A percentile compares a stretch with the other conserved stretches of the same genome.
phyloP scores from a whole-genome alignment of 345 rosid species.

The Citrus cavaleriei region DNA sequence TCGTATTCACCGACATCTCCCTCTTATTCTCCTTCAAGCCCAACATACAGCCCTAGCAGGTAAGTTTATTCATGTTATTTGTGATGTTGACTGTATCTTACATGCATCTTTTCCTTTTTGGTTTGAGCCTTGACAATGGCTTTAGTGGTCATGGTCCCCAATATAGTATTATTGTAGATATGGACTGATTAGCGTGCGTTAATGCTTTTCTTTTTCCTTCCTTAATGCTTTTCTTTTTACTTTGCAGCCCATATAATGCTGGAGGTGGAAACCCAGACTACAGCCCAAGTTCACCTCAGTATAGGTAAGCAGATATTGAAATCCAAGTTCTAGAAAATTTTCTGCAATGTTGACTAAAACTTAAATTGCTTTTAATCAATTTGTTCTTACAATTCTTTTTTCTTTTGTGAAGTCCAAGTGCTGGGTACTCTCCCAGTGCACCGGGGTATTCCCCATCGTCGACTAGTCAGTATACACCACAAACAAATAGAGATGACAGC shows the following conservation, averaged over 20 bases:
- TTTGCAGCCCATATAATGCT: constrained; percentile 47
- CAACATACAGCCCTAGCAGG: constrained; percentile 96
- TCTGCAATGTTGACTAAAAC: not conserved
- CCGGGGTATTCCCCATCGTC: constrained; percentile 63
- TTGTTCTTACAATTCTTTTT: constrained; percentile 3
- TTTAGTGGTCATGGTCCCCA: not conserved
- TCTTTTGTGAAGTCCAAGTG: constrained; percentile 40
- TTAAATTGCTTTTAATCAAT: not conserved
- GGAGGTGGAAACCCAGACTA: constrained; percentile 43
- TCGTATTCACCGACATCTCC: constrained; percentile 96
- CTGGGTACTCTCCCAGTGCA: constrained; percentile 62
- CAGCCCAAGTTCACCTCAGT: constrained; percentile 57
- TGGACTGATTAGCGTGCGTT: not conserved
- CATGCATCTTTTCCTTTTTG: not conserved
- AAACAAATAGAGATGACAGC: constrained; percentile 41
- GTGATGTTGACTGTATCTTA: not conserved
- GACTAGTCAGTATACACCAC: constrained; percentile 55
- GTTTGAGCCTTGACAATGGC: not conserved
- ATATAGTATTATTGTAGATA: not conserved
- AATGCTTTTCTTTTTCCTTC: not conserved
- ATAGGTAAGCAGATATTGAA: constrained; percentile 32
- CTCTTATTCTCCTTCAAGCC: constrained; percentile 86
- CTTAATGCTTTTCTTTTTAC: not conserved
- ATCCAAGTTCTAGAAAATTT: not conserved
- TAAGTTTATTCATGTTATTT: constrained; percentile 15